Evolutionary conservation across 495 filamentous ascomycete genomes (phyloP).

Genomic region (Aspergillus campestris): DNA sequence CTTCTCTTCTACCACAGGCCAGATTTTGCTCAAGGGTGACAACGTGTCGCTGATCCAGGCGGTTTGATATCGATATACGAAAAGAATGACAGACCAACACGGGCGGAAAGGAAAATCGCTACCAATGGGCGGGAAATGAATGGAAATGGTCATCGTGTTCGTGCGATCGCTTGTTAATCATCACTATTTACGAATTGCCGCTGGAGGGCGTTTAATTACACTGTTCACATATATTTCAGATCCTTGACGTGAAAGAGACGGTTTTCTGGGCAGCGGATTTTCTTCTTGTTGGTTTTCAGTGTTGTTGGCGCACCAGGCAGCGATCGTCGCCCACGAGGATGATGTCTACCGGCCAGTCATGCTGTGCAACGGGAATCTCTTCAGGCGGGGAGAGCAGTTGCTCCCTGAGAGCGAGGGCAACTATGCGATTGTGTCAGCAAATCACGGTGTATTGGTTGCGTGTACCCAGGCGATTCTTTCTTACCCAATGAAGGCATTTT

Average conservation of each 20-base stretch:
- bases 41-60: slow-evolving; percentile 93
- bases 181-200: slow-evolving; percentile 12
- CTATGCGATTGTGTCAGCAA: slow-evolving; percentile 33
- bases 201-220: slow-evolving; percentile 9
- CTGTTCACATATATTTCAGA: slow-evolving; percentile 13
- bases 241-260: slow-evolving; percentile 8
- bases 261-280: slow-evolving; percentile 3
- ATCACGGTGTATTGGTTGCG: slow-evolving; percentile 8
- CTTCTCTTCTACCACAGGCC: slow-evolving; percentile 49
- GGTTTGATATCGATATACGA: slow-evolving; percentile 18
- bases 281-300: slow-evolving; percentile 1
- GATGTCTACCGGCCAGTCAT: slow-evolving; percentile 60
- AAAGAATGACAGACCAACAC: too few relatives aligned
- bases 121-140: too few relatives aligned
- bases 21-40: slow-evolving; percentile 95
- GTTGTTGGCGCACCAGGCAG: slow-evolving; percentile 27
- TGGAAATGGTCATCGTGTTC: too few relatives aligned
- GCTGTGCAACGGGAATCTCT: slow-evolving; percentile 55
- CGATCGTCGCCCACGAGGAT: slow-evolving; percentile 53
- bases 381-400: slow-evolving; percentile 61
- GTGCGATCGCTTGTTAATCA: slow-evolving; percentile 13
- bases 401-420: slow-evolving; percentile 82
- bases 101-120: too few relatives aligned
- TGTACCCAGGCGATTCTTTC: slow-evolving; percentile 15
- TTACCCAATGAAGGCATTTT: slow-evolving; percentile 61